Evolutionary conservation across 768 basidiomycete species (phyloP).

Genomic region (Boletus fagicola): DNA sequence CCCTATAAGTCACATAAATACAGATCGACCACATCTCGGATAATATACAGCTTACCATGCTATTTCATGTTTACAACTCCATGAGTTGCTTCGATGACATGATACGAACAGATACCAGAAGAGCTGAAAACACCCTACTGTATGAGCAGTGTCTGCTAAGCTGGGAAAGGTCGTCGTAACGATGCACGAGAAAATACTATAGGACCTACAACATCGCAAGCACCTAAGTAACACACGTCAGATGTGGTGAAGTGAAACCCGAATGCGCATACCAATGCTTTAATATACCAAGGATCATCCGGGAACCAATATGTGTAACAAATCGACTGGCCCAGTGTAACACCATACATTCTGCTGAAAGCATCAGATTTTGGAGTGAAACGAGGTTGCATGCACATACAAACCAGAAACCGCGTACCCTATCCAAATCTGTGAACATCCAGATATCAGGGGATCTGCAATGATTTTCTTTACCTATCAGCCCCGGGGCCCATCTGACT

Average conservation of each 20-base stretch:
- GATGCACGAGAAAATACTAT: neutral
- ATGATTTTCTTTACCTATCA: too few species aligned
- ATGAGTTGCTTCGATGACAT: slow-evolving; percentile 1
- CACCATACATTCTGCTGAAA: slow-evolving; percentile 12
- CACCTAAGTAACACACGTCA: slow-evolving; percentile 4
- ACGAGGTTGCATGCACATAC: neutral
- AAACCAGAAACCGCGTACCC: too few species aligned
- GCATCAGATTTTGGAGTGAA: neutral
- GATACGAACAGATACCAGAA: neutral
- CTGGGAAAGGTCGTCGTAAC: neutral
- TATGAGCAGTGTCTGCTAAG: slow-evolving; percentile 3
- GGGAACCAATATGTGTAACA: slow-evolving; percentile 15
- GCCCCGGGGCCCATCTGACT: too few species aligned
- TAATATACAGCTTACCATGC: neutral
- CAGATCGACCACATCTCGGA: neutral
- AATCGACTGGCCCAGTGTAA: slow-evolving; percentile 10
- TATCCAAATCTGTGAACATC: too few species aligned
- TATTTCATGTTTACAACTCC: neutral
- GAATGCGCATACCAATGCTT: slow-evolving; percentile 2
- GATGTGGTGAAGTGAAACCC: neutral
- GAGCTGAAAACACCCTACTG: neutral
- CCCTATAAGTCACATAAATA: slow-evolving; percentile 4
- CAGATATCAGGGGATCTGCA: too few species aligned
- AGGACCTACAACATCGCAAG: neutral
- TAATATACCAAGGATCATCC: neutral